Percentiles rank a stretch among this genome's conserved stretches.
These are phyloP conservation scores for Chlorella sp. DNA, from an alignment of 139 green algal species.

Conservation along the genomic window DNA sequence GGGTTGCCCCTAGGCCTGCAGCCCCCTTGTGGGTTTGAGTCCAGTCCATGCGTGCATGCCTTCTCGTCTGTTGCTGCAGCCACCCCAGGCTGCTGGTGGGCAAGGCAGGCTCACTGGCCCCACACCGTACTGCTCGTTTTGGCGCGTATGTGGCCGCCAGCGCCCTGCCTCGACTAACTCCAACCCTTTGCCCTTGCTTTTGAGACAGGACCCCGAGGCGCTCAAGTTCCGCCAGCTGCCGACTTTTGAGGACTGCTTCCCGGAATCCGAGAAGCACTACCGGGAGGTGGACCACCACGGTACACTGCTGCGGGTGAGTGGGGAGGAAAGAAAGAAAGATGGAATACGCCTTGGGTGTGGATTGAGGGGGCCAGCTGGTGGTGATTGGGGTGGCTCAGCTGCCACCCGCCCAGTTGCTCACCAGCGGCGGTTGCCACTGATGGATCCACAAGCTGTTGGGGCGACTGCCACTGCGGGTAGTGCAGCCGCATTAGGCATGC, in stretches of 20 bases:
- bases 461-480: background rate
- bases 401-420: too few relatives aligned
- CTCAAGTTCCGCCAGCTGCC: conserved; percentile 72
- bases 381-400: background rate
- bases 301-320: conserved; percentile 45
- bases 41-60: too few relatives aligned
- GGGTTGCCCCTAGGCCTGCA: too few relatives aligned
- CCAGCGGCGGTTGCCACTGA: background rate
- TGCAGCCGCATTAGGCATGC: background rate
- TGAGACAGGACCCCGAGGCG: background rate
- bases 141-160: too few relatives aligned
- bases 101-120: too few relatives aligned
- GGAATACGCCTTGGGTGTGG: background rate
- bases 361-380: too few relatives aligned
- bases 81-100: too few relatives aligned
- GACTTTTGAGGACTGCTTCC: conserved; percentile 87
- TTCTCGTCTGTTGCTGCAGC: too few relatives aligned
- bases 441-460: background rate
- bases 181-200: background rate
- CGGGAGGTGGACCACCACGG: conserved; percentile 70
- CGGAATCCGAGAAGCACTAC: conserved; percentile 76
- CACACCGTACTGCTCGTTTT: too few relatives aligned
- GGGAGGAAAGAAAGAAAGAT: background rate
- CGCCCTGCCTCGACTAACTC: too few relatives aligned
- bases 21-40: too few relatives aligned